These are phyloP conservation scores for Botryotinia convoluta DNA, from an alignment of 2,329 filamentous ascomycete genomes.

Conservation along the genomic window DNA sequence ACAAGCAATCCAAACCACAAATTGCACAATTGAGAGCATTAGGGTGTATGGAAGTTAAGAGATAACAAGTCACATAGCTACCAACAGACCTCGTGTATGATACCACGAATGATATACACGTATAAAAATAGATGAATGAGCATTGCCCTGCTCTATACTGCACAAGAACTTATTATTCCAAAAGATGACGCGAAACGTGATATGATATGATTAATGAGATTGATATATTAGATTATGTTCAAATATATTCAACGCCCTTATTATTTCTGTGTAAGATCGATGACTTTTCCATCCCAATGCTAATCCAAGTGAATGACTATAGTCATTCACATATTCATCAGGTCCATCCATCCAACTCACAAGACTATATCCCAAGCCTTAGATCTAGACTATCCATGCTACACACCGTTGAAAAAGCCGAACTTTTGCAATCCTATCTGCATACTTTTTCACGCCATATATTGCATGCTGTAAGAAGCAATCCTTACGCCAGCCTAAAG, in stretches of 20 bases:
- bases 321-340: background rate
- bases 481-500: background rate
- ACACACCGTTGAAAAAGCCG: background rate
- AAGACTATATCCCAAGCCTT: background rate
- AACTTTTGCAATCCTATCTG: background rate
- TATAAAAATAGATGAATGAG: background rate
- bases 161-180: background rate
- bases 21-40: background rate
- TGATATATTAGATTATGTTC: background rate
- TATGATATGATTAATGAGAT: background rate
- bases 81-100: background rate
- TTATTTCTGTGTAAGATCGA: background rate
- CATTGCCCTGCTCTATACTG: background rate
- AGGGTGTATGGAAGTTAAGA: background rate
- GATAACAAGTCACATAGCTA: background rate
- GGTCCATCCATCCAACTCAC: background rate
- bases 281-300: constrained; percentile 3
- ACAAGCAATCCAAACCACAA: background rate
- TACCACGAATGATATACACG: background rate
- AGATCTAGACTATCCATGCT: background rate
- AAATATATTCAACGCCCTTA: background rate
- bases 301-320: background rate
- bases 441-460: background rate
- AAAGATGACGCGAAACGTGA: background rate
- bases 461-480: background rate